Percentiles rank a stretch among this genome's conserved stretches.
Conservation (phyloP, 2,329 filamentous ascomycete species). For the Coniosporium tulheliwenetii region DNA sequence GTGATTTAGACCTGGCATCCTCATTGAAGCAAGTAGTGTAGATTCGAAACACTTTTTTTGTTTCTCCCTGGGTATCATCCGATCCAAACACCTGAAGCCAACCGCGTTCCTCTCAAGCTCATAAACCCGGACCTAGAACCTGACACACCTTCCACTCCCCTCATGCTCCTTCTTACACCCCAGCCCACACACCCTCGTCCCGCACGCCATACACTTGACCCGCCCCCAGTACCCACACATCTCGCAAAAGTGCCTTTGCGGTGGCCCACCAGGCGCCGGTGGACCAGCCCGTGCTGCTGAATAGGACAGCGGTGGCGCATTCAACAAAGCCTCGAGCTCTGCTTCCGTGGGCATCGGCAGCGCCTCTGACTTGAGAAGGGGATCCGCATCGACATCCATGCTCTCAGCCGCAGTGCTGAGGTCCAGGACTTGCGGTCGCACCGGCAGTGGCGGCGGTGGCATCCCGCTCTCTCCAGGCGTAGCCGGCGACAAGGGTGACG, state of each 20-base stretch:
- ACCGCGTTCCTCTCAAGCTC: too few relatives aligned
- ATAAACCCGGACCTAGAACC: constrained; percentile 22
- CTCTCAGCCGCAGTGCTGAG: constrained; percentile 15
- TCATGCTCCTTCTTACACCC: constrained; percentile 59
- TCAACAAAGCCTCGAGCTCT: constrained; percentile 49
- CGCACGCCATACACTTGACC: constrained; percentile 62
- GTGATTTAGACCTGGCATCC: too few relatives aligned
- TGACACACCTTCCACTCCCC: constrained; percentile 49
- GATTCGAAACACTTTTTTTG: too few relatives aligned
- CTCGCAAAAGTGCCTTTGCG: constrained; percentile 52
- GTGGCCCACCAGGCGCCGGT: constrained; percentile 28
- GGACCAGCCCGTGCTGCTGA: constrained; percentile 39
- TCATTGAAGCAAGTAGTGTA: too few relatives aligned
- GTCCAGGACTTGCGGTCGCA: background rate
- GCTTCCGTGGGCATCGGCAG: constrained; percentile 12
- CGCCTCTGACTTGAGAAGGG: constrained; percentile 1
- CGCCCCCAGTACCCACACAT: constrained; percentile 73
- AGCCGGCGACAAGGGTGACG: background rate
- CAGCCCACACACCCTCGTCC: constrained; percentile 60
- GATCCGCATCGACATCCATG: constrained; percentile 32
- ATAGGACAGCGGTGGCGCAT: constrained; percentile 51
- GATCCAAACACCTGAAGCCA: too few relatives aligned
- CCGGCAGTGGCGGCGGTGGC: background rate
- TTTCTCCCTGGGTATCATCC: too few relatives aligned
- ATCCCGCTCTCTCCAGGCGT: background rate